phyloP scores from a whole-genome alignment of 2,329 filamentous ascomycete species.

The Xylariaceae sp. region DNA sequence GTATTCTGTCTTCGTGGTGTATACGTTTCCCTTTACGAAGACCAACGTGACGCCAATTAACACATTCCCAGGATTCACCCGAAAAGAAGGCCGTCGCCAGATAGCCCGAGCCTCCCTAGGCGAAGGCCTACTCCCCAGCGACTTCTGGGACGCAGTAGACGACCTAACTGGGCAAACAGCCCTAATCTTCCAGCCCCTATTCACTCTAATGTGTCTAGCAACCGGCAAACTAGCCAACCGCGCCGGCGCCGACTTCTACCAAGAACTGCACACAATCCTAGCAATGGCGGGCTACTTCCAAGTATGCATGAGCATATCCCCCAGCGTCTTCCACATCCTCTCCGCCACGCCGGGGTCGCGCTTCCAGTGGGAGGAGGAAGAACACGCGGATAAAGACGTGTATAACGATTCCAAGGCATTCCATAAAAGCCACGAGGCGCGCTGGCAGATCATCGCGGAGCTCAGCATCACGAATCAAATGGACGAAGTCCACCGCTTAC shows the following conservation, averaged over 20 bases:
- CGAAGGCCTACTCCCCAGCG: slow-evolving; percentile 24
- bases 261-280: slow-evolving; percentile 29
- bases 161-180: slow-evolving; percentile 33
- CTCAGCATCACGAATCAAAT: neutral
- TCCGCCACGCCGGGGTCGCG: slow-evolving; percentile 32
- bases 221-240: neutral
- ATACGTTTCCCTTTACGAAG: neutral
- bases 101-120: slow-evolving; percentile 30
- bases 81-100: slow-evolving; percentile 34
- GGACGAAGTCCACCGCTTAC: neutral
- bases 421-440: slow-evolving; percentile 19
- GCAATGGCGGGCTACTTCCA: slow-evolving; percentile 31
- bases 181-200: slow-evolving; percentile 37
- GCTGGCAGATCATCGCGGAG: slow-evolving; percentile 15
- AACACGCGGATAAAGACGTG: slow-evolving; percentile 22
- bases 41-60: neutral
- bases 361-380: slow-evolving; percentile 29
- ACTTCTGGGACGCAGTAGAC: slow-evolving; percentile 40
- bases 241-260: slow-evolving; percentile 20
- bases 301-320: slow-evolving; percentile 30
- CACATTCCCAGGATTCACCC: slow-evolving; percentile 33
- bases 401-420: slow-evolving; percentile 25
- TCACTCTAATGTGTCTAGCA: slow-evolving; percentile 31
- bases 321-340: slow-evolving; percentile 30
- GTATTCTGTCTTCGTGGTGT: neutral